Conservation (phyloP, 2,329 filamentous ascomycete species). For the Herpomyces periplanetae region DNA sequence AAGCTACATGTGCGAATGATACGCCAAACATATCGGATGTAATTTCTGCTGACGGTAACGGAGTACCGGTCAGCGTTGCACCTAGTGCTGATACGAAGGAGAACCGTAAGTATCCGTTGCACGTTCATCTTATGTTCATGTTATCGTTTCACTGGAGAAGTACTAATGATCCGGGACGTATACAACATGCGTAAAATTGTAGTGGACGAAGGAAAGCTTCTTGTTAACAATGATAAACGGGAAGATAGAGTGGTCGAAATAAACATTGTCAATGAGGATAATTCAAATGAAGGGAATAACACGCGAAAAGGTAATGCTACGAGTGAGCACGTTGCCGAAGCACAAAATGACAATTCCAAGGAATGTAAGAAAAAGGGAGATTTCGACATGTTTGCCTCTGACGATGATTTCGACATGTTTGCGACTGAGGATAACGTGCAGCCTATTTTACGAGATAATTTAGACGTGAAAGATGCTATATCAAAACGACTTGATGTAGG, state of each 20-base stretch:
- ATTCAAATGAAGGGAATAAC: no score
- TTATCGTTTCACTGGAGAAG: constrained; percentile 7
- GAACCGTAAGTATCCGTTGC: background rate
- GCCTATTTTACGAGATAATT: background rate
- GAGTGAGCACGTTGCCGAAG: constrained; percentile 1
- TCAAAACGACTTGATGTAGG: constrained; percentile 18
- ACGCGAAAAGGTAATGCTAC: no score
- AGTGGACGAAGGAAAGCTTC: constrained; percentile 13
- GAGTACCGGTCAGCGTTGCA: constrained; percentile 10
- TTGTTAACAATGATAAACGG: constrained; percentile 15
- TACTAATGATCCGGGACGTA: constrained; percentile 2
- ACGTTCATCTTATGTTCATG: constrained; percentile 5
- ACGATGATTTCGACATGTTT: constrained; percentile 40
- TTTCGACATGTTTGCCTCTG: constrained; percentile 21
- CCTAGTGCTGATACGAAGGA: background rate
- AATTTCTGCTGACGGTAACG: constrained; percentile 6
- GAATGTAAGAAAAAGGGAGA: constrained; percentile 12
- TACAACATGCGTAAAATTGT: constrained; percentile 3
- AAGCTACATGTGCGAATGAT: constrained; percentile 25
- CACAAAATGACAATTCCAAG: constrained; percentile 6
- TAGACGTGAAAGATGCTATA: constrained; percentile 1
- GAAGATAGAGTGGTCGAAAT: constrained; percentile 13
- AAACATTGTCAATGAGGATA: constrained; percentile 5
- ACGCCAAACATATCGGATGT: constrained; percentile 15
- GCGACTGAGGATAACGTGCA: constrained; percentile 27